phyloP scores from a whole-genome alignment of 805 yeast species.

The Spathaspora passalidarum region DNA sequence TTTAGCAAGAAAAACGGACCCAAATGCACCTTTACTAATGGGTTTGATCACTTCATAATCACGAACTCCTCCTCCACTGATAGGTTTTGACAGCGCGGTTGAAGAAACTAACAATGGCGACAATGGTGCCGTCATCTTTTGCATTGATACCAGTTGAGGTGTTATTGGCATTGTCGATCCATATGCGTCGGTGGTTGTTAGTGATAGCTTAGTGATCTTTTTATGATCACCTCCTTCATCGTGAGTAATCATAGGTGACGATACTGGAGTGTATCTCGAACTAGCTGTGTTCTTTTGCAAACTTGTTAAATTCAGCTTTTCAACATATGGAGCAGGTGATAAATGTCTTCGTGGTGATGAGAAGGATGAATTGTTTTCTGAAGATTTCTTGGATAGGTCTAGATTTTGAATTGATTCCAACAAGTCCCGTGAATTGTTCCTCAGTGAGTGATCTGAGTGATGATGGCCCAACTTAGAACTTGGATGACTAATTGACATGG shows the following conservation, averaged over 20 bases:
- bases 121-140: constrained; percentile 49
- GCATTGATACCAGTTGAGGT: constrained; percentile 9
- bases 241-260: constrained; percentile 51
- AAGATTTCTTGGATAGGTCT: constrained; percentile 20
- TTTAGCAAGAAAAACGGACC: constrained; percentile 85
- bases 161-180: constrained; percentile 1
- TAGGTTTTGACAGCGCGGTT: constrained; percentile 50
- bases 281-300: constrained; percentile 48
- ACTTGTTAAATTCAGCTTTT: constrained; percentile 56
- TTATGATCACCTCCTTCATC: constrained; percentile 1
- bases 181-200: constrained; percentile 23
- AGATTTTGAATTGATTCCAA: constrained; percentile 26
- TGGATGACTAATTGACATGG: not conserved
- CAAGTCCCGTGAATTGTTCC: constrained; percentile 19
- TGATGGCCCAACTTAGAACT: not conserved
- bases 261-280: constrained; percentile 41
- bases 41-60: constrained; percentile 93
- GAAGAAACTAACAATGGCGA: constrained; percentile 78
- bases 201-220: constrained; percentile 7
- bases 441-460: constrained; percentile 1
- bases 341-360: constrained; percentile 57
- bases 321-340: constrained; percentile 48
- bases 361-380: constrained; percentile 27
- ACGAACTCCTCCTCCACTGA: constrained; percentile 62
- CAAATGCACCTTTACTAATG: constrained; percentile 96